These are phyloP conservation scores for Leishmania major DNA, from an alignment of 208 protist species.

Conservation along the genomic window DNA sequence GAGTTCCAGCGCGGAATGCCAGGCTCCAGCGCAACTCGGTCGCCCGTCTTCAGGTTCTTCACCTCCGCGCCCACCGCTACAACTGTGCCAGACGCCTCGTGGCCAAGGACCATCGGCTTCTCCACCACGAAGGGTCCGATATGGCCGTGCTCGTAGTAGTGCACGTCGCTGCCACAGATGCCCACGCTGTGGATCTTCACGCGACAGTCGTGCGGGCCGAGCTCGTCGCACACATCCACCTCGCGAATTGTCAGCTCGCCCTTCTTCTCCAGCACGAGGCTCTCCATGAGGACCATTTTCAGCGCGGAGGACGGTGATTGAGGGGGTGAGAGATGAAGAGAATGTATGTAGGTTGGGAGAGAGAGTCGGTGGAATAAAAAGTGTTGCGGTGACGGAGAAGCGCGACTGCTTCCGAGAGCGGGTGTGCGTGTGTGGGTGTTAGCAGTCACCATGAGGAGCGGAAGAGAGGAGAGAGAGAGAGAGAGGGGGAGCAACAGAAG, in stretches of 20 bases:
- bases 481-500: neutral
- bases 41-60: constrained; percentile 54
- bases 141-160: constrained; percentile 67
- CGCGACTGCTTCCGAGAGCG: neutral
- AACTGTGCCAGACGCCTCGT: constrained; percentile 67
- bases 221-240: constrained; percentile 45
- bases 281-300: constrained; percentile 58
- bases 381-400: neutral
- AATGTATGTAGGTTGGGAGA: neutral
- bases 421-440: neutral
- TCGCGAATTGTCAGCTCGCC: constrained; percentile 44
- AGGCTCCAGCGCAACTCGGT: constrained; percentile 75
- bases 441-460: neutral
- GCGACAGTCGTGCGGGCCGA: constrained; percentile 51
- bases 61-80: constrained; percentile 50
- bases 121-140: constrained; percentile 61
- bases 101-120: constrained; percentile 70
- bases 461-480: neutral
- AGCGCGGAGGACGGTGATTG: neutral
- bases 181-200: constrained; percentile 63
- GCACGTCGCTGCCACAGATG: constrained; percentile 76
- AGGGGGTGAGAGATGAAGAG: neutral
- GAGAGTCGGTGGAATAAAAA: neutral
- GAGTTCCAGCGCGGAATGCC: constrained; percentile 67
- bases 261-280: constrained; percentile 52